A percentile compares a stretch with the other conserved stretches of the same genome.
Evolutionary conservation across 345 rosid species (phyloP).

Genomic region (Syzygium oleosum): DNA sequence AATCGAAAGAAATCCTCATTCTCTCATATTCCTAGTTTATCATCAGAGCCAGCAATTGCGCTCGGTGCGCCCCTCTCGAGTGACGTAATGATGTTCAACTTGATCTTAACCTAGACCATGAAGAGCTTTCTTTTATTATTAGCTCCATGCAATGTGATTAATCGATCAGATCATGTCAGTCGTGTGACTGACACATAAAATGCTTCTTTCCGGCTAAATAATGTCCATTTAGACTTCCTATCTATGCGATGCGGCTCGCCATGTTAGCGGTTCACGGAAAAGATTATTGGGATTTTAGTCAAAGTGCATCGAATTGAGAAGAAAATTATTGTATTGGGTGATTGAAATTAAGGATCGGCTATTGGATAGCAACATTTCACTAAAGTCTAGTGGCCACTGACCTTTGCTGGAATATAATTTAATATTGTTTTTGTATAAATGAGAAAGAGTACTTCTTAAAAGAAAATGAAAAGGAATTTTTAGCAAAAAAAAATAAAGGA

Average conservation of each 20-base stretch:
- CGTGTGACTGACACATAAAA: rapidly evolving
- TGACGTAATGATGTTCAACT: background rate
- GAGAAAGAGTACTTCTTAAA: background rate
- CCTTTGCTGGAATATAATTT: background rate
- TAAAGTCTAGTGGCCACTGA: background rate
- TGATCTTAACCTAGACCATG: background rate
- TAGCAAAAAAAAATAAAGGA: background rate
- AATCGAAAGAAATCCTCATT: background rate
- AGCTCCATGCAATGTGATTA: background rate
- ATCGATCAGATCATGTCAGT: background rate
- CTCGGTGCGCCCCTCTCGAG: background rate
- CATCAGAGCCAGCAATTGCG: background rate
- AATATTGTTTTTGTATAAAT: background rate
- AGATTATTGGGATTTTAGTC: background rate
- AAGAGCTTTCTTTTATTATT: background rate
- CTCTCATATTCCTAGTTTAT: background rate
- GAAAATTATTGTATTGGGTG: background rate
- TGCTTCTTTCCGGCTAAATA: background rate
- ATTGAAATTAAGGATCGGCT: background rate
- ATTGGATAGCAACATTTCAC: background rate
- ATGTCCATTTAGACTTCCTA: background rate
- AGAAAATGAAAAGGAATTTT: background rate
- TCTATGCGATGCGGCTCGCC: rapidly evolving
- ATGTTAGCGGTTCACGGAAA: background rate
- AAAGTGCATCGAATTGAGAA: background rate